These are phyloP conservation scores for Hysterium pulicare DNA, from an alignment of 2,329 filamentous ascomycete genomes.

Conservation along the genomic window DNA sequence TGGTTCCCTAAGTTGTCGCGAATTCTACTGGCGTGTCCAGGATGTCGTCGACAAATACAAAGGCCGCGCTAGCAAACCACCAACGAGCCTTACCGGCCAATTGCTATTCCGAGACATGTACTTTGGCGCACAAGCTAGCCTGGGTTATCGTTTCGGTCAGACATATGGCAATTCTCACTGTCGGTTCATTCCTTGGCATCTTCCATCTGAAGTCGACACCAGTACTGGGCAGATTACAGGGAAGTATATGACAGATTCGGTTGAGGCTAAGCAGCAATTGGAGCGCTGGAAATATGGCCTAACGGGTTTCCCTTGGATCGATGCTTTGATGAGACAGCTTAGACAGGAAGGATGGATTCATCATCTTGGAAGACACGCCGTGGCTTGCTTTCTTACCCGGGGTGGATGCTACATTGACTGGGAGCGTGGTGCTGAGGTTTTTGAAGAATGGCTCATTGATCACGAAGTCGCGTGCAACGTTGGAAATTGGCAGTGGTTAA, in stretches of 20 bases:
- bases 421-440: constrained; percentile 75
- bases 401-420: constrained; percentile 76
- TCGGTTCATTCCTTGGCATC: constrained; percentile 76
- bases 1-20: constrained; percentile 64
- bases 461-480: constrained; percentile 71
- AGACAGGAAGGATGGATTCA: constrained; percentile 73
- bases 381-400: constrained; percentile 76
- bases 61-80: constrained; percentile 55
- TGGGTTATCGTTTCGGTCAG: constrained; percentile 63
- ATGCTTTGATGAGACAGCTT: constrained; percentile 75
- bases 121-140: constrained; percentile 68
- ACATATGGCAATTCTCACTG: constrained; percentile 63
- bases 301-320: constrained; percentile 78
- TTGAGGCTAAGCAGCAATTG: constrained; percentile 63
- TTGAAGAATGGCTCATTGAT: constrained; percentile 72
- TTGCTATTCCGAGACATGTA: constrained; percentile 81
- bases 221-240: constrained; percentile 51
- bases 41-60: constrained; percentile 59
- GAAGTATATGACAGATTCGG: constrained; percentile 61
- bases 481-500: constrained; percentile 77
- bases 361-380: constrained; percentile 72
- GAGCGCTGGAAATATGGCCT: constrained; percentile 64
- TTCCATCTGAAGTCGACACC: constrained; percentile 58
- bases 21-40: constrained; percentile 70
- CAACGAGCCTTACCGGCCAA: constrained; percentile 69